Conservation (phyloP, 2,329 filamentous ascomycete species). For the Alternaria burnsii region DNA sequence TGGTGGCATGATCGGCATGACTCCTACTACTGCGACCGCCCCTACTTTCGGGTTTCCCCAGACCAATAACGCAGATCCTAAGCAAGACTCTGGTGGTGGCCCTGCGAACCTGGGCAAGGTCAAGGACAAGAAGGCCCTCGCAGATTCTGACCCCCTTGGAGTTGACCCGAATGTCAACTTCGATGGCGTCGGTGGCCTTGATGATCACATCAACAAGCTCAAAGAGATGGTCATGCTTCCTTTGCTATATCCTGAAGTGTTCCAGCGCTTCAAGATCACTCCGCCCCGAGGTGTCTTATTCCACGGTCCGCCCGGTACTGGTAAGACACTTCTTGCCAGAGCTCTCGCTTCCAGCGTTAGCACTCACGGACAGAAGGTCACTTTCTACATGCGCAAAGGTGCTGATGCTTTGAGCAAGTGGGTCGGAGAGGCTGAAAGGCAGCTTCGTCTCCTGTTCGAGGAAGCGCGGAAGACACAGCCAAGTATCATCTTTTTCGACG, state of each 20-base stretch:
- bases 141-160: slow-evolving; percentile 92
- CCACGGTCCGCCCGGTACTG: slow-evolving; percentile 95
- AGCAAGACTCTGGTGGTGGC: slow-evolving; percentile 65
- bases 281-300: slow-evolving; percentile 95
- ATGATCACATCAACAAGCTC: slow-evolving; percentile 93
- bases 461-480: slow-evolving; percentile 95
- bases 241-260: slow-evolving; percentile 92
- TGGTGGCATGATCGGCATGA: slow-evolving; percentile 71
- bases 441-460: slow-evolving; percentile 91
- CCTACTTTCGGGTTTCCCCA: slow-evolving; percentile 65
- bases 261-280: slow-evolving; percentile 88
- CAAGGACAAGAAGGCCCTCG: slow-evolving; percentile 89
- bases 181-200: slow-evolving; percentile 89
- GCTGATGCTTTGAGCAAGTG: slow-evolving; percentile 98
- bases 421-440: slow-evolving; percentile 97
- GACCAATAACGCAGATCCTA: slow-evolving; percentile 64
- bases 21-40: slow-evolving; percentile 62
- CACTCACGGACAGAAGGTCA: slow-evolving; percentile 89
- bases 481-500: slow-evolving; percentile 99
- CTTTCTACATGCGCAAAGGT: slow-evolving; percentile 99
- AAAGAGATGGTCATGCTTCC: slow-evolving; percentile 99
- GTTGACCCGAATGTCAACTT: slow-evolving; percentile 94
- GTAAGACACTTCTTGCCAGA: slow-evolving; percentile 95
- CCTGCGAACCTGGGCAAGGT: slow-evolving; percentile 90
- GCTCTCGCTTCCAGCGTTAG: slow-evolving; percentile 92